Base-by-base conservation (phyloP, 495 filamentous ascomycete species). In the Hypoxylon cercidicola region DNA sequence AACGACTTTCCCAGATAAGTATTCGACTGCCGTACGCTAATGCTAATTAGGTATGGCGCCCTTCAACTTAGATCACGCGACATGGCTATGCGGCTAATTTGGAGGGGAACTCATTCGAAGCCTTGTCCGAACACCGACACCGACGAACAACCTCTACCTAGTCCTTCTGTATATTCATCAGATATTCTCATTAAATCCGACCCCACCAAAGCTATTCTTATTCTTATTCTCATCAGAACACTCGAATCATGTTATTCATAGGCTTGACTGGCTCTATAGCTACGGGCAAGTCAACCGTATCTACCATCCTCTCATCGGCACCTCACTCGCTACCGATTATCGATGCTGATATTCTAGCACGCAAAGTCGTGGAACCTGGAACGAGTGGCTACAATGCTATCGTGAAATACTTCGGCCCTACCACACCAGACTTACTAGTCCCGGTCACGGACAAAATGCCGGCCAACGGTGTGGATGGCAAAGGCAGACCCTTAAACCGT, bases 231-330 rank as follows among this genome's bases (percentile, higher is more conserved):
- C 2, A 11, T 44, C 23, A 25, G 20, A 25, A 20, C n/a, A 64
- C 10, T 48, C 6, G 4, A 68, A 80, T 56, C 48, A 99, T 99
- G 96, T 86, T 99, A 53, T 85, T 99, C 69, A 91, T 99, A 72
- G 95, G 95, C 66, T 88, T 99, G 23, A 99, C 95, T 34, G 95
- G 95, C 78, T 97, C 93, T 60, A 97, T 99, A 74, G 94, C 95
- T 34, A 98, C 96, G 3, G 95, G 96, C 74, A 99, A 99, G 87
- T 96, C 93, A 32, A 99, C 96, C 64, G 94, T 96, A 64, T 97
- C 95, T 37, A 73, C 80, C 55, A 79, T 97, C 68, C 92, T 99
- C 75, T 84, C 88, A 54, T 78, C 83, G 0, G 83, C 91, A 0
- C 93, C 93, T 10, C 89, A 97, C 82, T 85, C 84, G 68, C 87